Evolutionary conservation across 495 filamentous ascomycete genomes (phyloP).

Genomic region (Halenospora varia): DNA sequence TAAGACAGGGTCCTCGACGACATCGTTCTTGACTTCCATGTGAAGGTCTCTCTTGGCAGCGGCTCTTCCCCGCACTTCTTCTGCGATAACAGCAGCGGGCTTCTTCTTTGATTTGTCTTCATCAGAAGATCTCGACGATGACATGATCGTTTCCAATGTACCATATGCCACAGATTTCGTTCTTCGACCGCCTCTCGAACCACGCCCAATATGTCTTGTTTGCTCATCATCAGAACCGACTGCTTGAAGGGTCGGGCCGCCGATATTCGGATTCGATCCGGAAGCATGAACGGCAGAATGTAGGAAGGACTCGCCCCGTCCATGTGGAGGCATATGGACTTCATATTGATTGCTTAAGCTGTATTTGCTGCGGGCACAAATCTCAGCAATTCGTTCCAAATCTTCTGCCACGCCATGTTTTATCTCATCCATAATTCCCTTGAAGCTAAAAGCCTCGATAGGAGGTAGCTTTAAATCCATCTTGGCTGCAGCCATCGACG

Average conservation of each 20-base stretch:
- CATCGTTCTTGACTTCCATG: constrained; percentile 16
- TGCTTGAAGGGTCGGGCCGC: constrained; percentile 44
- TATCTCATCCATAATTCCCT: constrained; percentile 50
- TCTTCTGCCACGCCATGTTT: constrained; percentile 32
- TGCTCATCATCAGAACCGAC: constrained; percentile 44
- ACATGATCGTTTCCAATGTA: constrained; percentile 54
- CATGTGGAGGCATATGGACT: constrained; percentile 53
- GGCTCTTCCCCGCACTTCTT: constrained; percentile 43
- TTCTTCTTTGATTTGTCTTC: constrained; percentile 48
- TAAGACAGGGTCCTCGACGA: constrained; percentile 14
- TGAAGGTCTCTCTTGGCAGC: constrained; percentile 25
- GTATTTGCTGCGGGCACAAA: constrained; percentile 51
- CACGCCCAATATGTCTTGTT: constrained; percentile 25
- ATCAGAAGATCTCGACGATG: constrained; percentile 50
- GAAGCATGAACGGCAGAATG: constrained; percentile 11
- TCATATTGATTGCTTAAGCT: constrained; percentile 56
- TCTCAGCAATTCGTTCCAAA: constrained; percentile 54
- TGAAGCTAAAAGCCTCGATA: constrained; percentile 55
- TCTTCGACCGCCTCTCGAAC: constrained; percentile 29
- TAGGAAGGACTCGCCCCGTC: constrained; percentile 38
- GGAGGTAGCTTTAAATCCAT: constrained; percentile 39
- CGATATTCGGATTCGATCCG: constrained; percentile 5
- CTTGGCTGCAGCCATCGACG: constrained; percentile 15
- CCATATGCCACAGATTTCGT: constrained; percentile 44
- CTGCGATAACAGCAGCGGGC: constrained; percentile 42